Evolutionary conservation across 2,329 filamentous ascomycete species (phyloP), one percentile per base, ranked within the genome.

Genomic region (Fusarium humuli): DNA sequence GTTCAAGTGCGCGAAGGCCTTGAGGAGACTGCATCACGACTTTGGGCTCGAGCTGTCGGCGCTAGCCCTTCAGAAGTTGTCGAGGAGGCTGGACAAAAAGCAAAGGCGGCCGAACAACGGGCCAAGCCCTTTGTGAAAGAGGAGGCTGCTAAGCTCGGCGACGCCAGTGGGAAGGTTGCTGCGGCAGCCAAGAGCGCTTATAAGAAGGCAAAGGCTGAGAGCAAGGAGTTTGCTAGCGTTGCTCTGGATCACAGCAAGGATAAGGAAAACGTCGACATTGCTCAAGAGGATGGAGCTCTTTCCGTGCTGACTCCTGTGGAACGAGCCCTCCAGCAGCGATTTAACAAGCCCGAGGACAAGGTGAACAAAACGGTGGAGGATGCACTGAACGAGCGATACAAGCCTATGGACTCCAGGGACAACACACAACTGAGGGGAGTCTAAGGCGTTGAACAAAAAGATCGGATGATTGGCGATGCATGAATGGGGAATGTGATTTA

Each of bases 1-100:
- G 81, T 83, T 50, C 84, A 85, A 55, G 84, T 90, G 57, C 85
- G 89, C 57, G 87, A 91, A 68, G 83, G 81, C 4, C 80, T 89
- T 70, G 89, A 91, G 77, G 81, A 81, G 16, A 77, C 79, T 32
- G 78, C 83, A 40, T 80, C 80, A 12, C 77, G 81, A n/a, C 67
- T 88, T 18, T 87, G 81, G 85, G 76, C 72, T 34, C 79, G 75
- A 48, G 77, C 78, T 2, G 77, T 81, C 48, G 82, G 81, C 32
- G 81, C 80, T 27, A 75, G 78, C 45, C 66, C 77, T n/a, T 69
- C 70, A 59, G 70, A 80, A 65, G 71, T 77, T 29, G 73, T 75
- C 46, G 48, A 69, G 56, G 73, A 73, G 59, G 77, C 62, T 27
- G 74, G 67, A 62, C 77, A 75, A 34, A 71, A 77, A 55, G 77